Conservation (phyloP, 2,329 filamentous ascomycete genomes). For the Epichloe coenophiala region DNA sequence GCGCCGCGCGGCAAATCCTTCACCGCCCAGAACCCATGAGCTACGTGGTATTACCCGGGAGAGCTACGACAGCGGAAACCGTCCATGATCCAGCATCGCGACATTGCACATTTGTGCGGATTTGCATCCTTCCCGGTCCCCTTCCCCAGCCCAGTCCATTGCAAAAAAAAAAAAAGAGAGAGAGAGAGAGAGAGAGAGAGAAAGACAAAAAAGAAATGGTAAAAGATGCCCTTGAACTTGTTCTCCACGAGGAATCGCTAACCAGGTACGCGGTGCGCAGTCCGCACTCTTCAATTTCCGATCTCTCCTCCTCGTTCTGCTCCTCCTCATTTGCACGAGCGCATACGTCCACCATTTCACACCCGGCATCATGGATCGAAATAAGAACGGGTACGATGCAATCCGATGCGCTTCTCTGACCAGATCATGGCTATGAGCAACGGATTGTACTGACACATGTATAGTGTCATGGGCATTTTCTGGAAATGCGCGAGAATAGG, state of each 20-base stretch:
- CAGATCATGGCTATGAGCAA: not conserved
- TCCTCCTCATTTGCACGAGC: constrained; percentile 91
- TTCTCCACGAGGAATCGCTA: not conserved
- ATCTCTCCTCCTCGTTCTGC: constrained; percentile 83
- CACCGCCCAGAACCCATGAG: not conserved
- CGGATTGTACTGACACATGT: not conserved
- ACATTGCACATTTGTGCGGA: not conserved
- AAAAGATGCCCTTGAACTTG: not conserved
- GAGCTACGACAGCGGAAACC: not conserved
- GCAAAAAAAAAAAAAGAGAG: not conserved
- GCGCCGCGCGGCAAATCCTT: constrained; percentile 21
- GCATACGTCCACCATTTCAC: constrained; percentile 86
- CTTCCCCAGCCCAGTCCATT: not conserved
- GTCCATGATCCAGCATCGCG: not conserved
- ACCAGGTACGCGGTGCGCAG: constrained; percentile 29
- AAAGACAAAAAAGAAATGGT: not conserved
- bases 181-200: not conserved
- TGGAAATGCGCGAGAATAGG: constrained; percentile 94
- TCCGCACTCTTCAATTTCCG: constrained; percentile 98
- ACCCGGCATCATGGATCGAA: constrained; percentile 78
- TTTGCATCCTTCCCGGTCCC: not conserved
- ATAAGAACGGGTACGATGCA: constrained; percentile 66
- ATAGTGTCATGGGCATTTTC: constrained; percentile 68
- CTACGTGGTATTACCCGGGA: not conserved
- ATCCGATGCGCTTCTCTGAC: not conserved